These are phyloP conservation scores for Paramecium tetraurelia DNA, from an alignment of 73 alveolate genomes.

Conservation along the genomic window DNA sequence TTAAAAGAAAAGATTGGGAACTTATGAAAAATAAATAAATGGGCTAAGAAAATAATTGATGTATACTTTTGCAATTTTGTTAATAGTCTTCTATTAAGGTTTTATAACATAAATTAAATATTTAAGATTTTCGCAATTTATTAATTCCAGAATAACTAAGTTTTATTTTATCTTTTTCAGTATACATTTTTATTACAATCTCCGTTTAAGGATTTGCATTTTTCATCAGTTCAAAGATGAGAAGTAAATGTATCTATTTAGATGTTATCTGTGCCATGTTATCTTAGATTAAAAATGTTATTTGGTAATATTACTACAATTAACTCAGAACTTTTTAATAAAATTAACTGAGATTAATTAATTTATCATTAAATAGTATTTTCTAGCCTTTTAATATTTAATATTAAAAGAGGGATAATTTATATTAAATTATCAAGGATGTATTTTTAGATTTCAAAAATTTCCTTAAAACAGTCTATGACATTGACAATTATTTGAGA, in stretches of 20 bases:
- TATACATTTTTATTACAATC: neutral
- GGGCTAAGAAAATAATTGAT: neutral
- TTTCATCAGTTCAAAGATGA: neutral
- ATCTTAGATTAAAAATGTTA: neutral
- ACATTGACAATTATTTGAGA: neutral
- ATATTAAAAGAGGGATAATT: neutral
- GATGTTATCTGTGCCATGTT: neutral
- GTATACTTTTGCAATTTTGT: neutral
- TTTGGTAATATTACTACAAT: neutral
- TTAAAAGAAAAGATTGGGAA: neutral
- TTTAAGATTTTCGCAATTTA: neutral
- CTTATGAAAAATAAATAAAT: neutral
- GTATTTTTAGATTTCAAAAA: neutral
- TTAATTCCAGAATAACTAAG: neutral
- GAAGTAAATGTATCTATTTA: neutral
- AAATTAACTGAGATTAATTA: neutral
- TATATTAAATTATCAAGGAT: neutral
- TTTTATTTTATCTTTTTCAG: neutral
- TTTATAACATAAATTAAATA: neutral
- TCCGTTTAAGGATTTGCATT: neutral
- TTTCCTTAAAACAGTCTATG: neutral
- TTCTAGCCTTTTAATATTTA: neutral
- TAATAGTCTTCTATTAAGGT: neutral
- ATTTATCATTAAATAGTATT: neutral
- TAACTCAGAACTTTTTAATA: neutral